phyloP scores from a whole-genome alignment of 192 early-diverging fungal genomes.

The Dimargaris cristalligena region DNA sequence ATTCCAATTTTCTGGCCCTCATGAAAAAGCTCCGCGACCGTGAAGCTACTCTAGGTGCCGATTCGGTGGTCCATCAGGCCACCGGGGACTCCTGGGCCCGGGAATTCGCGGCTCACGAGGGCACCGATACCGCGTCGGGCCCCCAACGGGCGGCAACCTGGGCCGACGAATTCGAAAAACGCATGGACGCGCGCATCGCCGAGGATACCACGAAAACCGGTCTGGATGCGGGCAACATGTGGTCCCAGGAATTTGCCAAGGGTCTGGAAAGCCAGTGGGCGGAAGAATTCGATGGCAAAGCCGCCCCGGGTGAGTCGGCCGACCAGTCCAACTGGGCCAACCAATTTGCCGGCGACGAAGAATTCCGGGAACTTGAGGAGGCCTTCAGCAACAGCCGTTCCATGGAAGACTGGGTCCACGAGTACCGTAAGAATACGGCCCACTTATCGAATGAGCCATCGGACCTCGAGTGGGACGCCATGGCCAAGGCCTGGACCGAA shows the following conservation, averaged over 20 bases:
- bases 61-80: conserved; percentile 62
- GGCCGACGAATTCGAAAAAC: conserved; percentile 51
- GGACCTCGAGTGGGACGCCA: conserved; percentile 51
- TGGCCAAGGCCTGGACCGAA: conserved; percentile 55
- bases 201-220: no score
- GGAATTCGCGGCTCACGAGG: conserved; percentile 23
- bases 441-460: conserved; percentile 38
- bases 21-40: conserved; percentile 85
- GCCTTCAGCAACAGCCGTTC: conserved; percentile 29
- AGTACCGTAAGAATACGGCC: conserved; percentile 50
- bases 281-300: conserved; percentile 36
- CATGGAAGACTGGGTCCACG: conserved; percentile 45
- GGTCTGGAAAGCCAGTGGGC: conserved; percentile 38
- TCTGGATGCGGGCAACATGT: conserved; percentile 26
- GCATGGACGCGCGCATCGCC: conserved; percentile 30
- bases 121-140: conserved; percentile 18
- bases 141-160: conserved; percentile 30
- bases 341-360: conserved; percentile 25
- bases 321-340: conserved; percentile 31
- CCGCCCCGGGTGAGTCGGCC: conserved; percentile 11
- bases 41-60: conserved; percentile 72
- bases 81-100: conserved; percentile 16
- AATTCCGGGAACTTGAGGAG: conserved; percentile 31
- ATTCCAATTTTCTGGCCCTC: conserved; percentile 79
- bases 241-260: conserved; percentile 36